A percentile compares a stretch with the other conserved stretches of the same genome.
phyloP scores from a whole-genome alignment of 2,329 filamentous ascomycete species.

The Didymella sp. region DNA sequence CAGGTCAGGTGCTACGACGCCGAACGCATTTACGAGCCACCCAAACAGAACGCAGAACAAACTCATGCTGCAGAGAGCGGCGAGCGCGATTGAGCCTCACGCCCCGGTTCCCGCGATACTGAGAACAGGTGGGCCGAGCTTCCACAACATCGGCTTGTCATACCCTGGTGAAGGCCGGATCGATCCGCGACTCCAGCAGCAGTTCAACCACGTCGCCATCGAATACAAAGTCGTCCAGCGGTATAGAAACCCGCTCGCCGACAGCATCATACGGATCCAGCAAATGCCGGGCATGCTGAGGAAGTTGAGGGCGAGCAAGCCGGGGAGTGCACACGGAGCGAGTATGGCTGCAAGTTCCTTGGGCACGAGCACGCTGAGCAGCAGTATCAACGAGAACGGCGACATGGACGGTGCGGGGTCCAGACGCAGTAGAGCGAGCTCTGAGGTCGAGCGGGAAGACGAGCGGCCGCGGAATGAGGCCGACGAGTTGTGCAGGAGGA shows the following conservation, averaged over 20 bases:
- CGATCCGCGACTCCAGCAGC: slow-evolving; percentile 69
- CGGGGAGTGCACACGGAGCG: slow-evolving; percentile 29
- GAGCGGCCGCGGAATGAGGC: slow-evolving; percentile 44
- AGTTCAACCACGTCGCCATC: slow-evolving; percentile 73
- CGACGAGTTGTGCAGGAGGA: slow-evolving; percentile 50
- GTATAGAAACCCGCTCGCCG: slow-evolving; percentile 73
- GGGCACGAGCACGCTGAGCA: slow-evolving; percentile 33
- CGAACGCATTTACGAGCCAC: slow-evolving; percentile 47
- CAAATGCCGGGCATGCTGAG: slow-evolving; percentile 58
- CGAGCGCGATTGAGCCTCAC: slow-evolving; percentile 72
- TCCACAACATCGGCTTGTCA: slow-evolving; percentile 42
- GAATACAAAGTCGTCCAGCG: slow-evolving; percentile 77
- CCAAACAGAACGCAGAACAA: slow-evolving; percentile 76
- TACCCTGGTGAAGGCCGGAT: slow-evolving; percentile 49
- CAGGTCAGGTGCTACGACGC: slow-evolving; percentile 49
- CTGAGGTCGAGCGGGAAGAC: slow-evolving; percentile 35
- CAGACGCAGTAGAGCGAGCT: slow-evolving; percentile 41
- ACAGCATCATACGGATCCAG: slow-evolving; percentile 64
- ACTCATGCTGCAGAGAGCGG: slow-evolving; percentile 74
- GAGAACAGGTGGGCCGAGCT: slow-evolving; percentile 44
- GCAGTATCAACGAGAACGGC: slow-evolving; percentile 39
- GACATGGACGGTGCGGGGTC: slow-evolving; percentile 38
- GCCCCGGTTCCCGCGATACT: slow-evolving; percentile 53
- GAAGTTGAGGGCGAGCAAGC: slow-evolving; percentile 32
- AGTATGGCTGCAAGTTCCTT: slow-evolving; percentile 22